These are phyloP conservation scores for Leucoagaricus sp. DNA, from an alignment of 1,284 basidiomycete species.

Conservation along the genomic window DNA sequence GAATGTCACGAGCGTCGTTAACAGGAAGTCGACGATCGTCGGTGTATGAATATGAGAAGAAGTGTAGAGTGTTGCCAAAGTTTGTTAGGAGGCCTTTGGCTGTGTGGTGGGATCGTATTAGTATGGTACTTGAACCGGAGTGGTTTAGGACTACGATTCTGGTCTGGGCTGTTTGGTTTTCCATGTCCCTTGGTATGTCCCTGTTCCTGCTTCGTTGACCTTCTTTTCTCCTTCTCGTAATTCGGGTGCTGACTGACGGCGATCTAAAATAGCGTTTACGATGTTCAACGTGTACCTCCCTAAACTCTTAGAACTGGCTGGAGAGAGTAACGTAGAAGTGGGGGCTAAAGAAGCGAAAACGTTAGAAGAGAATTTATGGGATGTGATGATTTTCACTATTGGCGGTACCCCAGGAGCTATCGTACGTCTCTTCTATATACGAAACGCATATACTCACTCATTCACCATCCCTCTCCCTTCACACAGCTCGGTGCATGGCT, in stretches of 20 bases:
- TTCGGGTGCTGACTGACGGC: not conserved
- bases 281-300: constrained; percentile 98
- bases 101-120: constrained; percentile 74
- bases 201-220: not conserved
- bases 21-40: constrained; percentile 35
- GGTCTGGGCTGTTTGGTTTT: constrained; percentile 84
- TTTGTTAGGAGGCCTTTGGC: constrained; percentile 46
- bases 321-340: constrained; percentile 23
- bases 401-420: constrained; percentile 89
- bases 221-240: not conserved
- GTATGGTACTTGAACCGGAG: constrained; percentile 77
- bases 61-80: constrained; percentile 45
- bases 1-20: constrained; percentile 17
- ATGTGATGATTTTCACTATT: constrained; percentile 80
- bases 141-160: constrained; percentile 85
- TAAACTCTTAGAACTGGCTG: constrained; percentile 75
- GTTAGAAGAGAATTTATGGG: constrained; percentile 73
- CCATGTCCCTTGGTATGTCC: constrained; percentile 74
- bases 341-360: constrained; percentile 40
- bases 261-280: constrained; percentile 66
- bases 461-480: not conserved
- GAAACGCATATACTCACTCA: not conserved
- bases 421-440: constrained; percentile 43
- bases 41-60: constrained; percentile 41
- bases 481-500: constrained; percentile 89